Evolutionary conservation across 176 grass and related monocot species (phyloP).

Genomic region (Oryza glaberrima): DNA sequence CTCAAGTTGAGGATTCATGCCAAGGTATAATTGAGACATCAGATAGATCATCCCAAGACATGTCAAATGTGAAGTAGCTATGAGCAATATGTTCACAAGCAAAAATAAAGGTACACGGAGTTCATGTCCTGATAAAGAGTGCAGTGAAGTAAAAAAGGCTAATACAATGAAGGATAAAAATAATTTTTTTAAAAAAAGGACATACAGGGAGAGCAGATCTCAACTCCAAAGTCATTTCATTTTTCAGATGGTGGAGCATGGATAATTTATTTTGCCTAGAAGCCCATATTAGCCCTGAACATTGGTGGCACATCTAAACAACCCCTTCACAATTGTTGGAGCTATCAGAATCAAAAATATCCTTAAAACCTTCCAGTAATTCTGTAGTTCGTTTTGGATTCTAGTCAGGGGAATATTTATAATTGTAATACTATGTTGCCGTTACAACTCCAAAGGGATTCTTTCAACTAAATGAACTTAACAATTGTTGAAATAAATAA

Average conservation of each 20-base stretch:
- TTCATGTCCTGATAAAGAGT: slow-evolving; percentile 8
- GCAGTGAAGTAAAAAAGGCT: background rate
- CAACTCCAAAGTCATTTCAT: background rate
- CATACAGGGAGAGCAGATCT: background rate
- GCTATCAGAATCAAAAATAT: background rate
- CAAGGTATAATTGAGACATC: slow-evolving; percentile 9
- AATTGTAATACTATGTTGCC: background rate
- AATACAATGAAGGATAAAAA: background rate
- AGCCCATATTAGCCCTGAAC: background rate
- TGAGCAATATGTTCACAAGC: background rate
- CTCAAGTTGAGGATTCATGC: slow-evolving; percentile 16
- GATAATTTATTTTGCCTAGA: background rate
- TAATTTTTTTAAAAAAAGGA: background rate
- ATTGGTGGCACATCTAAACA: background rate
- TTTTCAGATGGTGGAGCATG: background rate
- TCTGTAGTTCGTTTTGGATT: background rate
- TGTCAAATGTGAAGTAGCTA: slow-evolving; percentile 3
- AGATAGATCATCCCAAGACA: slow-evolving; percentile 19
- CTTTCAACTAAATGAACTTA: background rate
- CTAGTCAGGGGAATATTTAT: background rate
- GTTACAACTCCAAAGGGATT: background rate
- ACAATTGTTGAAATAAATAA: background rate
- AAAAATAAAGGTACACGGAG: background rate
- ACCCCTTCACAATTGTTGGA: background rate
- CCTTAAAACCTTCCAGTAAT: background rate